Evolutionary conservation across 225 moss, liverwort and hornwort genomes (phyloP), one percentile per base, ranked within the genome.

Genomic region (Marchantia paleacea): DNA sequence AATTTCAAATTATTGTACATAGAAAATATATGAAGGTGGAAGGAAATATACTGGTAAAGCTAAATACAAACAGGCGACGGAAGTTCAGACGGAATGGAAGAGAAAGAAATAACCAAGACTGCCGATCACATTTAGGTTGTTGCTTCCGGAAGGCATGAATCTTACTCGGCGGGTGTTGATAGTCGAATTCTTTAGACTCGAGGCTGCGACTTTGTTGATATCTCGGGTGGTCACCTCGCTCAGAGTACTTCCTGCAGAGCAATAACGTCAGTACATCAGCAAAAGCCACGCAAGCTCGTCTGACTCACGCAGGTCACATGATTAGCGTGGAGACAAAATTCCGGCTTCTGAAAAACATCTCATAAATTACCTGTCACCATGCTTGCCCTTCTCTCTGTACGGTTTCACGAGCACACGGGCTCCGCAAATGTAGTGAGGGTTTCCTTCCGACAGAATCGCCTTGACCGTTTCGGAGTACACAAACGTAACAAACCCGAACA

Each of bases 391-490:
- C 81, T 97, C 97, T 89, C 97, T 89, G 84, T 97, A 97, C 52
- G 97, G 97, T 84, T 97, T 97, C 79, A 97, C 97, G 55, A 95
- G 93, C 55, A 97, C 97, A 51, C 94, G 95, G 52, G 97, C 97
- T 13, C 97, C 97, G 85, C 97, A 97, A 53, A 95, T 97, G 81
- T 99, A 95, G 77, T 99, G 97, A 10, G 97, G 97, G 55, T 97
- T 97, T 14, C 97, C 97, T 89, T 97, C 97, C 14, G 97, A 94
- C 86, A 97, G 87, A 83, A 97, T 97, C 60, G 97, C 93, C 86
- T 94, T 97, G 61, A 97, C 97, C 78, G 97, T 97, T 86, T 97
- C 97, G 75, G 97, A 97, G 90, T 97, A 97, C 80, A 97, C 94
- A 88, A 97, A 97, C 60, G 97, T 97, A 78, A 97, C 97, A 75